Base-by-base conservation (phyloP, 108 stramenopile genomes). In the Conticribra weissflogii region DNA sequence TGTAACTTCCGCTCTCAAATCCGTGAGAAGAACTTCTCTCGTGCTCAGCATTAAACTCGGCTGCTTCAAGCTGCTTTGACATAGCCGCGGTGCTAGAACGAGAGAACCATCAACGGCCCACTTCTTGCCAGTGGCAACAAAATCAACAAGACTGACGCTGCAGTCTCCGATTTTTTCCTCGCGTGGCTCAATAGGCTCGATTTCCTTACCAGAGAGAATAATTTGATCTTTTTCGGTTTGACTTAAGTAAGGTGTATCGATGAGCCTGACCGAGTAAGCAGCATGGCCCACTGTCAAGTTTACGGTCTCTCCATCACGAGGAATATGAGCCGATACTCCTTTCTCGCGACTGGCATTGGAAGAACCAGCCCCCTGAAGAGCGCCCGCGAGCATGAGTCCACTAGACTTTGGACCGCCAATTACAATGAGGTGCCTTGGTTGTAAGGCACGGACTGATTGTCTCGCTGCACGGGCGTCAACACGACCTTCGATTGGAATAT, bases 1-100 rank as follows among this genome's bases (percentile, higher is more conserved):
- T 59, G 89, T 91, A 9, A 96, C 57, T 68, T 96, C 90, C 1
- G 91, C 77, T 31, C 91, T 86, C 45, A 96, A 76, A 71, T 96
- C 95, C 8, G 95, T 96, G 31, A 96, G 80, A 28, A 96, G 72
- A 3, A 96, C 88, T 50, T 96, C 95, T 19, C 92, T 92, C 33
- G 89, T 85, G 48, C 89, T 90, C 0, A 93, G 61, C 83, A 93
- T 87, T 27, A 93, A 60, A 71, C 49, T 79, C 24, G 81, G 72
- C 36, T 76, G 71, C 50, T 76, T 68, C 41, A 68, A 47, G 18
- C 53, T 66, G 54, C 66, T 75, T 23, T 76, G 17, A 2, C 67
- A 59, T 53, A 47, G 66, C 2, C 77, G 64, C 18, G 94, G 91
- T 14, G 95, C 95, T 29, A 93, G 72, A 17, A 96, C 95, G 28